Conservation (phyloP, 371 early-diverging fungal species). For the Parasitella parasitica region DNA sequence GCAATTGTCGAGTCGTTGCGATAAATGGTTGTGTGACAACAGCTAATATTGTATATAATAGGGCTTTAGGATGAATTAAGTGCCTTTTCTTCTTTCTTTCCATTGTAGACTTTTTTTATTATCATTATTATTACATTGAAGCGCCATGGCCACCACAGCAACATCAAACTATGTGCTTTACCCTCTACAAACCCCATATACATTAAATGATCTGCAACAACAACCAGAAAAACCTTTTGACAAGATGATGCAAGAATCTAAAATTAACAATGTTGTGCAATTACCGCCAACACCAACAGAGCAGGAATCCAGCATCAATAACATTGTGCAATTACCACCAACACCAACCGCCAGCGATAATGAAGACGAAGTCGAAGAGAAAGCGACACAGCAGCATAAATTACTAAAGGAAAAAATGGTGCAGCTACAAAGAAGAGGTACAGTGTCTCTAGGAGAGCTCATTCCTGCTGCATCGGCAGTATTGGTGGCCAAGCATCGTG, state of each 20-base stretch:
- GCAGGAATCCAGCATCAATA: neutral
- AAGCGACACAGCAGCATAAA: neutral
- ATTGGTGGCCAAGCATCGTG: slow-evolving; percentile 15
- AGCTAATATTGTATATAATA: neutral
- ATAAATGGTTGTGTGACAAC: neutral
- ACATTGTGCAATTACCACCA: slow-evolving; percentile 13
- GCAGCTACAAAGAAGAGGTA: slow-evolving; percentile 13
- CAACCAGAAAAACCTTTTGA: neutral
- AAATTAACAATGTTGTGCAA: neutral
- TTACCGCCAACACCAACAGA: slow-evolving; percentile 8
- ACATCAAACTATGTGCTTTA: neutral
- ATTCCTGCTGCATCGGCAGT: slow-evolving; percentile 46
- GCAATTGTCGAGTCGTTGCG: no score
- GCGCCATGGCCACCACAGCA: neutral
- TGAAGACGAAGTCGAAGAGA: slow-evolving; percentile 7
- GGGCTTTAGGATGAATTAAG: no score
- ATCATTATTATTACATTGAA: neutral
- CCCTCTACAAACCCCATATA: neutral
- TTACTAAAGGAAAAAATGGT: slow-evolving; percentile 1
- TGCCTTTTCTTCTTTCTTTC: neutral
- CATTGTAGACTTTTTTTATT: neutral
- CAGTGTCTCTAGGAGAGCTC: slow-evolving; percentile 36
- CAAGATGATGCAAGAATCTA: neutral
- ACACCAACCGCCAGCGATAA: slow-evolving; percentile 24
- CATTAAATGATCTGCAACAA: neutral